A percentile compares a stretch with the other conserved stretches of the same genome.
Conservation (phyloP, 805 yeast genomes). For the Cyberlindnera petersonii region DNA sequence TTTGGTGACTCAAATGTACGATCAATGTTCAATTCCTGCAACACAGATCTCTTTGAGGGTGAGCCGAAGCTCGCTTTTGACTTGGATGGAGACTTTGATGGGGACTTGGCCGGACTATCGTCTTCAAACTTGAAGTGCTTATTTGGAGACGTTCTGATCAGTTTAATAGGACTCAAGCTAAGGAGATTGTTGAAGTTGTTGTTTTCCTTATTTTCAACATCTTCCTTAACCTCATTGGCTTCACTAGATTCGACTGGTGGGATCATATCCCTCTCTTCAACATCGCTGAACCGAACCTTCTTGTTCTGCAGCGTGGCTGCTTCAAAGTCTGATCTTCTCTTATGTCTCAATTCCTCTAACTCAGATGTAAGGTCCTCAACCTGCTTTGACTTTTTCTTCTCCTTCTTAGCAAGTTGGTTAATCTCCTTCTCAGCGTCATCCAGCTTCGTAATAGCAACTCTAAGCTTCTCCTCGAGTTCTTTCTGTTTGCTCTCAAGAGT, state of each 20-base stretch:
- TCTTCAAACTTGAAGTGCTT: conserved; percentile 21
- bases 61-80: conserved; percentile 7
- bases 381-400: conserved; percentile 14
- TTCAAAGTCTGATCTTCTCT: conserved; percentile 18
- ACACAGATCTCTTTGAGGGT: conserved; percentile 15
- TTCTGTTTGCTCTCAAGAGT: background rate
- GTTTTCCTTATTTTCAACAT: conserved; percentile 7
- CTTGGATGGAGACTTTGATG: no score
- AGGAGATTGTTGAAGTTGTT: conserved; percentile 7
- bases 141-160: conserved; percentile 16
- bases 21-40: conserved; percentile 17
- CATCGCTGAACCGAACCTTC: conserved; percentile 14
- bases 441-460: conserved; percentile 6
- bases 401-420: conserved; percentile 14
- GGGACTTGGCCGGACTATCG: conserved; percentile 8
- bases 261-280: conserved; percentile 13
- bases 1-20: conserved; percentile 10
- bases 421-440: conserved; percentile 15
- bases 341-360: conserved; percentile 5
- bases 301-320: conserved; percentile 7
- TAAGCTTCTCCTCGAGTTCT: conserved; percentile 5
- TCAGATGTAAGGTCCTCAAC: conserved; percentile 13
- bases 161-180: conserved; percentile 19
- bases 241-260: no score
- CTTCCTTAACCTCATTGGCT: no score